These are phyloP conservation scores for Orbilia quercus DNA, from an alignment of 2,329 filamentous ascomycete genomes.

Conservation along the genomic window DNA sequence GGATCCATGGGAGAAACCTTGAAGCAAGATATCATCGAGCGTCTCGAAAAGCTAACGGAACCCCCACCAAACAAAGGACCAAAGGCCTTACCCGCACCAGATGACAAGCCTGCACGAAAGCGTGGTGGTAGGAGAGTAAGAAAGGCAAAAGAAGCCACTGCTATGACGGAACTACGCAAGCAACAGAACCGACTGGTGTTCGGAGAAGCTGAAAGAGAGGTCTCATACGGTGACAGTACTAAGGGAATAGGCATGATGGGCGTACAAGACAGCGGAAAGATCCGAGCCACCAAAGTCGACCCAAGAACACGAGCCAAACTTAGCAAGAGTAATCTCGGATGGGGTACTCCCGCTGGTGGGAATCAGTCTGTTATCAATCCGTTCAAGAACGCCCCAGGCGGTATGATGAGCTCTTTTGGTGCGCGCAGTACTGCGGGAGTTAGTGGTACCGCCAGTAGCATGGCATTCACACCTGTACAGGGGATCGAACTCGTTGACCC, in stretches of 20 bases:
- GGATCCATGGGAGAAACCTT: constrained; percentile 85
- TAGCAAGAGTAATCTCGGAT: constrained; percentile 93
- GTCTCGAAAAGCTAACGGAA: constrained; percentile 91
- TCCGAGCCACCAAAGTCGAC: constrained; percentile 89
- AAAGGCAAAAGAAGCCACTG: constrained; percentile 95
- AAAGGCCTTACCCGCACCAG: constrained; percentile 87
- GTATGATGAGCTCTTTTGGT: constrained; percentile 78
- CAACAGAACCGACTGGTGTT: constrained; percentile 97
- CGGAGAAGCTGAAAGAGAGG: constrained; percentile 92
- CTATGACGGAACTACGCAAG: constrained; percentile 96
- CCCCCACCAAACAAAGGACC: constrained; percentile 88
- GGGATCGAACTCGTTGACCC: constrained; percentile 95
- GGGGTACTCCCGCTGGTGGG: constrained; percentile 78
- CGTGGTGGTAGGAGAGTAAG: constrained; percentile 88
- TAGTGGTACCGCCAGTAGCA: constrained; percentile 82
- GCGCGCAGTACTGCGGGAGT: constrained; percentile 70
- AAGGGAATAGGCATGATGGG: constrained; percentile 96
- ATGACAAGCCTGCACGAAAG: constrained; percentile 94
- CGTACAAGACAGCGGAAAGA: constrained; percentile 84
- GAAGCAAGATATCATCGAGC: constrained; percentile 82
- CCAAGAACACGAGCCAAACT: constrained; percentile 92
- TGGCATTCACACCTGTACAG: constrained; percentile 94
- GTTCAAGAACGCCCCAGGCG: constrained; percentile 63
- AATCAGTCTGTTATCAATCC: constrained; percentile 80
- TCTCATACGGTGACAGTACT: constrained; percentile 88